Base-by-base conservation (phyloP, 2,329 filamentous ascomycete species). In the Talaromyces sp. region DNA sequence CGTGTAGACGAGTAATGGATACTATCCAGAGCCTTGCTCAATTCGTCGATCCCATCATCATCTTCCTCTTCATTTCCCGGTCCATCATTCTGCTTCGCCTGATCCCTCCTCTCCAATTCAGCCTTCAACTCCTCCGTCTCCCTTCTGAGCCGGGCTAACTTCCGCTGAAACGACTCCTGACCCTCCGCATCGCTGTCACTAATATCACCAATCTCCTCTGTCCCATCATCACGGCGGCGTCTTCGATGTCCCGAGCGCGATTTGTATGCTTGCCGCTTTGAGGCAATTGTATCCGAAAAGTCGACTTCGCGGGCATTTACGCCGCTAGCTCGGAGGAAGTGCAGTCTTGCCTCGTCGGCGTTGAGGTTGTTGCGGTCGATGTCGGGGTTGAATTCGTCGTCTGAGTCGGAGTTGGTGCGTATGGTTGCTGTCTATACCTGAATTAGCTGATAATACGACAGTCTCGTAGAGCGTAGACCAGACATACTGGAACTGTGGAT, bases 221-320 rank as follows among this genome's bases (percentile, higher is more conserved):
- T 71, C 3, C 76, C 77, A 27, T 78, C 77, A 41, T 77, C 75
- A 57, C 73, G 70, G 64, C 88, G 84, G 61, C 86, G 84, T 68
- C 88, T 85, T 59, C 52, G 16, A 22, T 90, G 85, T 43, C 47
- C 47, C 57, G 84, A 91, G 7, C 90, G 89, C 41, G 88, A 88
- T 70, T 88, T 88, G 81, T 97, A 97, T 27, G 92, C 92, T 77
- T 90, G 92, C 68, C 91, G 87, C 76, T 94, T 94, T 56, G 87
- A 87, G 66, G 88, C 88, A 43, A 98, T 88, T 62, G 93, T 89
- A 77, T 97, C 93, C 2, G 93, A 96, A 76, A 97, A 95, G 77
- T 97, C 92, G 27, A 90, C 91, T 24, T 90, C 87, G 60, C 85
- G 84, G 6, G 92, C 89, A 73, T 96, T 90, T 37, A 96, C 87